Evolutionary conservation across 2,329 filamentous ascomycete species (phyloP), one percentile per base, ranked within the genome.

Genomic region (Ceratocystis diversiconidia): DNA sequence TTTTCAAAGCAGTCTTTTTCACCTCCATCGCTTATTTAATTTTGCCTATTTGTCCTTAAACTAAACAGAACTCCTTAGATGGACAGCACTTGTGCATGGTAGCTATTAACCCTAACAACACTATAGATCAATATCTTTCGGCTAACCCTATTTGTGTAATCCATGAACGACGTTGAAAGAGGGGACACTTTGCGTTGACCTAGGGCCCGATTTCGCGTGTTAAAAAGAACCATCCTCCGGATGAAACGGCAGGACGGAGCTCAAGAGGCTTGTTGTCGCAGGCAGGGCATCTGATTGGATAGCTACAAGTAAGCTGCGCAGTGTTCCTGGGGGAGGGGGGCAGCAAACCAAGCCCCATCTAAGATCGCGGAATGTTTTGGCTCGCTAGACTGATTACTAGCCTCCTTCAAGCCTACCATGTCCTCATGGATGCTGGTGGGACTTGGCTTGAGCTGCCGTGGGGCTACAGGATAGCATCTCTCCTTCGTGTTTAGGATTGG

Each of bases 141-240:
- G 10, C n/a, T 63, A 63, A 63, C 62, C 62, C 62, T 55, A 57
- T 19, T 19, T 6, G 44, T 43, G 30, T 63, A 52, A 44, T 62
- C 19, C 2, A 62, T 7, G 7, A 28, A 32, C 25, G 64, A 62
- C 59, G 64, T 65, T 55, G 28, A 65, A 65, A 65, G 64, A 62
- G 64, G 64, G 36, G 43, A 50, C 57, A 12, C 17, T 62, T 55
- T 59, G 15, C 55, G 44, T 62, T 46, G 8, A 30, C 25, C 19
- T 6, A 41, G 48, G 10, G 22, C 43, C 64, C 28, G 46, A 44
- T 3, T 25, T 22, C 2, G 52, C 28, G 1, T 17, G 22, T 17
- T 8, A 8, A 15, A 41, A 41, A 32, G 19, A 62, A 7, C 36
- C 19, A 44, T 44, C 19, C 25, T 32, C 52, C 52, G 25, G 10